Percentiles rank a stretch among this genome's conserved stretches.
phyloP scores from a whole-genome alignment of 2,329 filamentous ascomycete species.

The Pestalotiopsis fici region DNA sequence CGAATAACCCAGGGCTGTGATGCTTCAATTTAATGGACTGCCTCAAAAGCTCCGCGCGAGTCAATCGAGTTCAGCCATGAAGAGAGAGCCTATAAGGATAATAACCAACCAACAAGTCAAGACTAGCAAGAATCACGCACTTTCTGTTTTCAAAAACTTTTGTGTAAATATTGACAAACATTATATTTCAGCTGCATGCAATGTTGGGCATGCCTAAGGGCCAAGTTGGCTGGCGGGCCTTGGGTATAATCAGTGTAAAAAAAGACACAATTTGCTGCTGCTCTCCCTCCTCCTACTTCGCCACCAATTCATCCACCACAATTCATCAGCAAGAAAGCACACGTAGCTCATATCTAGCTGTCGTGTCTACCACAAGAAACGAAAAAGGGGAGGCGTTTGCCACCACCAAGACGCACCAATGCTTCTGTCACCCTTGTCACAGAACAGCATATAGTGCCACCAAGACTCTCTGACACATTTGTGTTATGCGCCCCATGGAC shows the following conservation, averaged over 20 bases:
- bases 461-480: background rate
- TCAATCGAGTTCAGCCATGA: no score
- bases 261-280: background rate
- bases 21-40: no score
- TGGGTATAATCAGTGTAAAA: background rate
- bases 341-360: background rate
- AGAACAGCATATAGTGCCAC: background rate
- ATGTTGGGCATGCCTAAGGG: background rate
- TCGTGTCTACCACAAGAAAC: background rate
- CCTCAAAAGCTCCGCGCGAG: no score
- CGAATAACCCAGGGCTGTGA: background rate
- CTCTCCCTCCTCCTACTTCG: background rate
- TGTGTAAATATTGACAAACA: background rate
- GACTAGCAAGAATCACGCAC: background rate
- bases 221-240: constrained; percentile 6
- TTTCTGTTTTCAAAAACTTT: background rate
- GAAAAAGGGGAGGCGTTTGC: background rate
- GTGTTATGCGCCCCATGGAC: constrained; percentile 27
- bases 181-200: background rate
- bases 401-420: background rate
- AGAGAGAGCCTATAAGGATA: no score
- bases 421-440: background rate
- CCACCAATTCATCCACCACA: background rate
- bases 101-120: background rate
- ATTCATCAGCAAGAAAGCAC: background rate